Evolutionary conservation across 2,329 filamentous ascomycete species (phyloP).

Genomic region (Pseudocercospora ulei): DNA sequence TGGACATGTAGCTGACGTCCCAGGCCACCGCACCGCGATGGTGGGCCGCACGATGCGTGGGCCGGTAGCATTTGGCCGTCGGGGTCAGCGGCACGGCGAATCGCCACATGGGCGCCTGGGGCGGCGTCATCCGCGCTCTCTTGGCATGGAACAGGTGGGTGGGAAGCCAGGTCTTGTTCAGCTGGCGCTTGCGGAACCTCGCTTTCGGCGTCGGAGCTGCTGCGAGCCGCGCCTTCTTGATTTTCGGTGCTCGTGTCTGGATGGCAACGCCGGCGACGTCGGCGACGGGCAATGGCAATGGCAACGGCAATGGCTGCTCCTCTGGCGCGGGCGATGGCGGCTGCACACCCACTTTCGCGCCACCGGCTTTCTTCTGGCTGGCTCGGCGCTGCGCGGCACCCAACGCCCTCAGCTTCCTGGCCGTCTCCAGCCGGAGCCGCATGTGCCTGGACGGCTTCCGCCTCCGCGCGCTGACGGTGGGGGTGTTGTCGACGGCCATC

Average conservation of each 20-base stretch:
- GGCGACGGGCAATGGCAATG: no score
- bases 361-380: conserved; percentile 31
- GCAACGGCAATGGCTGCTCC: no score
- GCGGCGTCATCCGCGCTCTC: conserved; percentile 74
- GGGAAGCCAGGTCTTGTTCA: conserved; percentile 84
- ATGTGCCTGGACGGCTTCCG: conserved; percentile 48
- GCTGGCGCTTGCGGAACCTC: conserved; percentile 75
- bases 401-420: conserved; percentile 58
- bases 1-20: conserved; percentile 92
- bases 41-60: conserved; percentile 70
- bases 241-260: conserved; percentile 48
- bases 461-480: conserved; percentile 58
- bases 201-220: conserved; percentile 52
- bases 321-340: conserved; percentile 18
- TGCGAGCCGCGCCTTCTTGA: conserved; percentile 60
- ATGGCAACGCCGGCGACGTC: conserved; percentile 28
- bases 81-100: conserved; percentile 78
- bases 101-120: conserved; percentile 73
- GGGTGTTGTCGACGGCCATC: conserved; percentile 86
- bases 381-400: conserved; percentile 43
- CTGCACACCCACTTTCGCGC: conserved; percentile 22
- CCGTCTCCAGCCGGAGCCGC: conserved; percentile 63
- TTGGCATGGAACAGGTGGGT: conserved; percentile 94
- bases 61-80: conserved; percentile 79
- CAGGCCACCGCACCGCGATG: conserved; percentile 71